Evolutionary conservation across 441 rosid species (phyloP).

Genomic region (Syzygium syzygioides): DNA sequence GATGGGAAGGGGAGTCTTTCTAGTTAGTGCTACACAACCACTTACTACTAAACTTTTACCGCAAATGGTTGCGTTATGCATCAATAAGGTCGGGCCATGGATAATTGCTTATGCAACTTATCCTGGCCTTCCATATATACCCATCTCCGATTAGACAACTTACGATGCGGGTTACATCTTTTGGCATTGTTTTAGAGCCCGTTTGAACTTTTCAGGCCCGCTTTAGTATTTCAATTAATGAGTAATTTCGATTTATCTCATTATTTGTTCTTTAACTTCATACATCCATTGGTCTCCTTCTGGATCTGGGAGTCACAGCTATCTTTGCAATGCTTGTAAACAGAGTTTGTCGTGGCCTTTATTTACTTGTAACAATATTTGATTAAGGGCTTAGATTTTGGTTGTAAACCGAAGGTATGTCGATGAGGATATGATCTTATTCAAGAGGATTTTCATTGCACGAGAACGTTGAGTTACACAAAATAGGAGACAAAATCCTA

Average conservation of each 20-base stretch:
- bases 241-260: background rate
- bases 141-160: too few species aligned
- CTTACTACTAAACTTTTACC: background rate
- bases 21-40: background rate
- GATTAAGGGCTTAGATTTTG: background rate
- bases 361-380: background rate
- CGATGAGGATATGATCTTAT: background rate
- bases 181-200: too few species aligned
- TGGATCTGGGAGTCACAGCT: background rate
- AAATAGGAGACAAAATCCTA: background rate
- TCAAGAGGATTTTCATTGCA: background rate
- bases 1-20: background rate
- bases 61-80: background rate
- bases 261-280: background rate
- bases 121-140: too few species aligned
- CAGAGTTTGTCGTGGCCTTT: background rate
- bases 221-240: too few species aligned
- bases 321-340: background rate
- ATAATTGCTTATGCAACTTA: background rate
- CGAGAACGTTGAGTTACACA: background rate
- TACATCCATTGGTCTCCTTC: background rate
- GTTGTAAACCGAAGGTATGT: background rate
- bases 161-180: too few species aligned
- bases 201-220: background rate
- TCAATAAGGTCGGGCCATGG: background rate